Percentiles rank a stretch among this genome's conserved stretches.
Conservation (phyloP, 495 filamentous ascomycete genomes). For the Cercophora sp. region DNA sequence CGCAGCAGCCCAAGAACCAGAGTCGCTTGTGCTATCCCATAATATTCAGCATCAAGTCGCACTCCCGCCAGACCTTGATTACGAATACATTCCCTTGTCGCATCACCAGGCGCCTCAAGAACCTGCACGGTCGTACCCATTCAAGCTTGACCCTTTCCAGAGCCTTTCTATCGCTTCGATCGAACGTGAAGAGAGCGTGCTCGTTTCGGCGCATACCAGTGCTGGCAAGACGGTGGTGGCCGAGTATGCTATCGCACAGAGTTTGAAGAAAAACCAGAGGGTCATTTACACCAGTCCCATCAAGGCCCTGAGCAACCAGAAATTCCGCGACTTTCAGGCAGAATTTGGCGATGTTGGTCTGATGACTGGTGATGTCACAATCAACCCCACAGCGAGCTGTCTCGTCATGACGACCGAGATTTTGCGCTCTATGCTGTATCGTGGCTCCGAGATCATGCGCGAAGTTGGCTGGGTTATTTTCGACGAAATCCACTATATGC, state of each 20-base stretch:
- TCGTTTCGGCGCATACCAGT: constrained; percentile 96
- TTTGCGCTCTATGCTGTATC: constrained; percentile 95
- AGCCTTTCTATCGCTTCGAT: constrained; percentile 89
- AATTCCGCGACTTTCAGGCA: constrained; percentile 90
- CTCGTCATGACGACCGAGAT: constrained; percentile 99
- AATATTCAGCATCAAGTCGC: constrained; percentile 98
- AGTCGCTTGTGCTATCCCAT: constrained; percentile 78
- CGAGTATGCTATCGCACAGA: constrained; percentile 97
- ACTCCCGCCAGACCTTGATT: constrained; percentile 74
- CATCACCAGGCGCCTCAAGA: constrained; percentile 81
- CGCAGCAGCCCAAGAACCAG: constrained; percentile 54
- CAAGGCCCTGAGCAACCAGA: constrained; percentile 97
- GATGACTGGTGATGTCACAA: constrained; percentile 99
- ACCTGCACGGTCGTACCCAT: constrained; percentile 78
- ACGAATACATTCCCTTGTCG: constrained; percentile 87
- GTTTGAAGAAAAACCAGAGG: constrained; percentile 92
- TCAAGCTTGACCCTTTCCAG: constrained; percentile 96
- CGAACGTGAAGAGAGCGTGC: constrained; percentile 87
- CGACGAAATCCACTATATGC: constrained; percentile 98
- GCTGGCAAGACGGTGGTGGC: constrained; percentile 97
- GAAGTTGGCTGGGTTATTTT: constrained; percentile 98
- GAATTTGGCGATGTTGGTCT: constrained; percentile 96
- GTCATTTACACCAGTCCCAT: constrained; percentile 99
- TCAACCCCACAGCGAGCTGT: constrained; percentile 96
- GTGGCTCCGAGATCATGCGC: constrained; percentile 98